Base-by-base conservation (phyloP, 1,139 yeast species). In the Candida mesenterica region DNA sequence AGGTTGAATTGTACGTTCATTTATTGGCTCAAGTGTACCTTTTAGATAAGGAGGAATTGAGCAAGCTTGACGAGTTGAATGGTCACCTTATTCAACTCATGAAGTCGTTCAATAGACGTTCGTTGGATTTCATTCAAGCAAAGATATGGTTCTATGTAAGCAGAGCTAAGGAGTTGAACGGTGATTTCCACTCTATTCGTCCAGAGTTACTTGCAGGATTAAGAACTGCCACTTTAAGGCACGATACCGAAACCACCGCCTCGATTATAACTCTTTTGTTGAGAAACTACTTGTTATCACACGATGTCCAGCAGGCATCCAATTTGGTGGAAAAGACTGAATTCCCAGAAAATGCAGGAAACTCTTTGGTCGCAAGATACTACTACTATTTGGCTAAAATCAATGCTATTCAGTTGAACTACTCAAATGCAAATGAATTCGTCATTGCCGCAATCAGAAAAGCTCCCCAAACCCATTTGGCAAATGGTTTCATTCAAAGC, bases 361-460 rank as follows among this genome's bases (percentile, higher is more conserved):
- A 88, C 50, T 86, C 97, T 2, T 76, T 90, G 51, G 88, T 82
- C 32, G 96, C 97, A 4, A 79, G 99, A 62, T 90, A 89, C 61
- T 83, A 79, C 61, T 92, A 84, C 64, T 94, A 92, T 56, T 68
- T 89, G 57, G 94, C 97, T 12, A 81, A 85, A 49, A 87, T 94
- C 53, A 82, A 82, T 54, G 92, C 97, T 3, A 82, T 92, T 46
- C 97, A 92, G 65, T 77, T 94, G 51, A 94, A 94, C 61, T 94
- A 94, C 62, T 81, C 96, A 1, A 71, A 86, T 15, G 97, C 98
- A 2, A 83, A 84, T 55, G 96, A 90, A 52, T 87, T 81, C 53
- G 88, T 87, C 37, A 84, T 88, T 39, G 88, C 95, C 14, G 96
- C 98, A 5, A 84, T 90, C 36, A 82, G 98, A 67, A 94, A 94